Percentiles rank a stretch among this genome's conserved stretches.
Evolutionary conservation across 2,329 filamentous ascomycete genomes (phyloP).

Genomic region (Aspergillus nomiae): DNA sequence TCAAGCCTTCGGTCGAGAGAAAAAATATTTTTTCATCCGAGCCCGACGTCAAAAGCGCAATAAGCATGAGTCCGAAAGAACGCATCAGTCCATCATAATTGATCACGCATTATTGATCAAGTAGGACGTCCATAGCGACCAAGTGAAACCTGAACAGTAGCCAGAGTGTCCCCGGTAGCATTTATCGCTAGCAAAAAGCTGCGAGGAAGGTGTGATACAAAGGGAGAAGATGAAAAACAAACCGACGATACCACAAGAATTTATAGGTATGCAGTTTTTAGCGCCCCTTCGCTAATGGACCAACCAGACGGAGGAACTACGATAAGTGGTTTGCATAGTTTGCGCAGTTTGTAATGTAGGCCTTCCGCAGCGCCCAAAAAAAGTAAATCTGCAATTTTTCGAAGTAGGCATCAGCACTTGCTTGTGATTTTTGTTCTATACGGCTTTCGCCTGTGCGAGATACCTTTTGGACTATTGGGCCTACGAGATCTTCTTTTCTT

Average conservation of each 20-base stretch:
- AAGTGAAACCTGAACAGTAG: background rate
- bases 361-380: constrained; percentile 17
- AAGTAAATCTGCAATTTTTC: constrained; percentile 19
- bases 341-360: constrained; percentile 20
- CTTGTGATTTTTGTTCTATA: background rate
- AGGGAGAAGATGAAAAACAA: constrained; percentile 44
- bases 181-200: background rate
- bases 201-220: background rate
- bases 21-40: background rate
- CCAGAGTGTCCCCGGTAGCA: no score
- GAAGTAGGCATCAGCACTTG: constrained; percentile 6
- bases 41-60: background rate
- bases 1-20: background rate
- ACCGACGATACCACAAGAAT: constrained; percentile 54
- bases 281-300: constrained; percentile 23
- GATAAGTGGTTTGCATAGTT: constrained; percentile 7
- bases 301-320: constrained; percentile 10
- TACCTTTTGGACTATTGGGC: background rate
- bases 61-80: background rate
- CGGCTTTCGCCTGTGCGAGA: background rate
- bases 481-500: background rate
- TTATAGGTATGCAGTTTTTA: constrained; percentile 6
- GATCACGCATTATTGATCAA: background rate
- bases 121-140: no score
- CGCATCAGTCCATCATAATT: background rate